These are phyloP conservation scores for Xerocomus potaroensis DNA, from an alignment of 768 basidiomycete genomes.

Conservation along the genomic window DNA sequence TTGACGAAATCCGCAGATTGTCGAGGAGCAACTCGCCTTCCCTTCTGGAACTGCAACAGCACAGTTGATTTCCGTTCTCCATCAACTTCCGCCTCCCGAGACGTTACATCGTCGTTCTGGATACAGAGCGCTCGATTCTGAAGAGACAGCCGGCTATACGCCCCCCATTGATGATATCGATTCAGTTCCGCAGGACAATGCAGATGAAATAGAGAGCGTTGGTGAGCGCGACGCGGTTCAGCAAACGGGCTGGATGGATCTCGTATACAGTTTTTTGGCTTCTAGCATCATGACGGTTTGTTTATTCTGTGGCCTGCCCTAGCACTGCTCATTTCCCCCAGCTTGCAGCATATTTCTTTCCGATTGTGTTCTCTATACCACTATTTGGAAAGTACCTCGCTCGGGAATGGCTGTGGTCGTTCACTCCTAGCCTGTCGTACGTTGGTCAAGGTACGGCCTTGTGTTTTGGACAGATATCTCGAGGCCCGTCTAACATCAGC, in stretches of 20 bases:
- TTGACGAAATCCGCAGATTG: conserved; percentile 50
- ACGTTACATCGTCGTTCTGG: conserved; percentile 53
- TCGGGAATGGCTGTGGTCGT: conserved; percentile 87
- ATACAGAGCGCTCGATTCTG: conserved; percentile 42
- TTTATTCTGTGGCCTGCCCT: not conserved
- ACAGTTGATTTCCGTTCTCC: conserved; percentile 88
- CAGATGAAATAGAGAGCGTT: conserved; percentile 21
- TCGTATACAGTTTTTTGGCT: conserved; percentile 73
- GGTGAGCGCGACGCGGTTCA: conserved; percentile 48
- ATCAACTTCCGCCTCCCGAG: conserved; percentile 66
- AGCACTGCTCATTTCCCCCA: conserved; percentile 28
- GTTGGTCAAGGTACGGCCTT: conserved; percentile 72
- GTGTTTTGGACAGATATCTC: not conserved
- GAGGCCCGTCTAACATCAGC: conserved; percentile 3
- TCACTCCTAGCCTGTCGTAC: conserved; percentile 88
- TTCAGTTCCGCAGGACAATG: conserved; percentile 20
- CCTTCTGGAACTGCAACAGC: conserved; percentile 97
- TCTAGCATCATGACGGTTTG: conserved; percentile 76
- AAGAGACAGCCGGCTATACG: conserved; percentile 27
- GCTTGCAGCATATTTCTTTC: conserved; percentile 88
- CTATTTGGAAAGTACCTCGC: conserved; percentile 82
- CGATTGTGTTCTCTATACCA: conserved; percentile 82
- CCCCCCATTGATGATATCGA: conserved; percentile 1
- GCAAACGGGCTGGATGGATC: conserved; percentile 70
- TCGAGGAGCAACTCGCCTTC: conserved; percentile 91